Evolutionary conservation across 306 rosid species (phyloP).

Genomic region (Casuarina glauca): DNA sequence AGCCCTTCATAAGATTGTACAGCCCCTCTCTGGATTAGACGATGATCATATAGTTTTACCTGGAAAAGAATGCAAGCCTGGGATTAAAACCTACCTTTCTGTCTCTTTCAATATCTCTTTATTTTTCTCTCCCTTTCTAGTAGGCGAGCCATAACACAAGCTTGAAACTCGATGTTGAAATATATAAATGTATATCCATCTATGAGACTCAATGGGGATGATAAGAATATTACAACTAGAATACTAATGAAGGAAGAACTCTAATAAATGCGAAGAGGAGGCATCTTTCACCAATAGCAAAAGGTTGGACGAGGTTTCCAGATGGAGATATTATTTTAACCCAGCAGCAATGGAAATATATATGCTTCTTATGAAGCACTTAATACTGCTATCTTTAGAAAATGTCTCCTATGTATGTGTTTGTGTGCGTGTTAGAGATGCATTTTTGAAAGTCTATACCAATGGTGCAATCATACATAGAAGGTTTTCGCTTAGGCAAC

Average conservation of each 20-base stretch:
- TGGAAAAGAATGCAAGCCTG: constrained; percentile 31
- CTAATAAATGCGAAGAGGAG: no score
- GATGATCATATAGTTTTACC: constrained; percentile 81
- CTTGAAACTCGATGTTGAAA: background rate
- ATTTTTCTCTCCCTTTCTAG: background rate
- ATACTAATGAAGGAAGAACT: no score
- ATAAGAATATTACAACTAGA: no score
- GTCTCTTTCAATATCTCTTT: background rate
- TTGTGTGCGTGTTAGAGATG: no score
- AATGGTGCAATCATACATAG: no score
- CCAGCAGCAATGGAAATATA: background rate
- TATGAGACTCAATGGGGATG: no score
- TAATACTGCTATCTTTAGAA: no score
- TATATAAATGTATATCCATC: background rate
- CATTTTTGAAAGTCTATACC: background rate
- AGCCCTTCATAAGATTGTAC: constrained; percentile 81
- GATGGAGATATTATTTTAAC: background rate
- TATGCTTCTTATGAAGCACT: no score
- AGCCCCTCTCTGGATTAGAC: constrained; percentile 73
- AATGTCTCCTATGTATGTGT: no score
- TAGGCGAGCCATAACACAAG: background rate
- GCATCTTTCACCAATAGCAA: no score
- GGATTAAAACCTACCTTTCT: constrained; percentile 15
- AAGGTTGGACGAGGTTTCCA: no score
- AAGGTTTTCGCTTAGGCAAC: background rate